Percentiles rank a stretch among this genome's conserved stretches.
Conservation (phyloP, 2,329 filamentous ascomycete species). For the Colletotrichum karsti region DNA sequence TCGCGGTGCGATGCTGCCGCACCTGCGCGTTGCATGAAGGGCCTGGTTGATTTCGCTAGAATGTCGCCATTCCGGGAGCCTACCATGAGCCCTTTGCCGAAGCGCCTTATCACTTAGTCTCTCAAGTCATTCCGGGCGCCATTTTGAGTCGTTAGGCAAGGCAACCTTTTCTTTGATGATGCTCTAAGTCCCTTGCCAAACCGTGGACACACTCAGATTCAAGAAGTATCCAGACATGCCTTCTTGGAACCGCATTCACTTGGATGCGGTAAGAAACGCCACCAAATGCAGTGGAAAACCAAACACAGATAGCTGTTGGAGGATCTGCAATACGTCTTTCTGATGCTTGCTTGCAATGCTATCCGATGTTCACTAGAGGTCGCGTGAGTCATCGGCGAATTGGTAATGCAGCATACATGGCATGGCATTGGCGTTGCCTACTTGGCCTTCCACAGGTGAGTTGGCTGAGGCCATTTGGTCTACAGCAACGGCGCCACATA, state of each 20-base stretch:
- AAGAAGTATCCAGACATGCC: not conserved
- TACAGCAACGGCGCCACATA: too few species aligned
- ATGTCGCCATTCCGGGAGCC: not conserved
- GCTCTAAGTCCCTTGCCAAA: too few species aligned
- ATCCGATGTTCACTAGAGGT: not conserved
- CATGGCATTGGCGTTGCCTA: too few species aligned
- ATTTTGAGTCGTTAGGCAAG: too few species aligned
- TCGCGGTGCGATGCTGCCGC: not conserved
- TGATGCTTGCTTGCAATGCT: not conserved
- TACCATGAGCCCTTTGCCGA: too few species aligned
- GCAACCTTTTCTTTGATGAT: too few species aligned
- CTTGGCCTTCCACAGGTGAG: too few species aligned
- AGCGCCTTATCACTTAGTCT: too few species aligned
- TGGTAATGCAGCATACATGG: too few species aligned
- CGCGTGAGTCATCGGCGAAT: not conserved
- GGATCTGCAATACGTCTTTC: not conserved
- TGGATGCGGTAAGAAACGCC: not conserved
- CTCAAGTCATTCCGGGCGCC: too few species aligned
- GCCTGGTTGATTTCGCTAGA: not conserved
- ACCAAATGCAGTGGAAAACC: not conserved
- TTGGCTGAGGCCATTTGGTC: not conserved
- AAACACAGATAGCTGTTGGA: not conserved
- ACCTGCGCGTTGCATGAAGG: not conserved
- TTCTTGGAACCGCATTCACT: not conserved
- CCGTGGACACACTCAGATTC: too few species aligned